Evolutionary conservation across 495 filamentous ascomycete species (phyloP).

Genomic region (Xylaria acuta): DNA sequence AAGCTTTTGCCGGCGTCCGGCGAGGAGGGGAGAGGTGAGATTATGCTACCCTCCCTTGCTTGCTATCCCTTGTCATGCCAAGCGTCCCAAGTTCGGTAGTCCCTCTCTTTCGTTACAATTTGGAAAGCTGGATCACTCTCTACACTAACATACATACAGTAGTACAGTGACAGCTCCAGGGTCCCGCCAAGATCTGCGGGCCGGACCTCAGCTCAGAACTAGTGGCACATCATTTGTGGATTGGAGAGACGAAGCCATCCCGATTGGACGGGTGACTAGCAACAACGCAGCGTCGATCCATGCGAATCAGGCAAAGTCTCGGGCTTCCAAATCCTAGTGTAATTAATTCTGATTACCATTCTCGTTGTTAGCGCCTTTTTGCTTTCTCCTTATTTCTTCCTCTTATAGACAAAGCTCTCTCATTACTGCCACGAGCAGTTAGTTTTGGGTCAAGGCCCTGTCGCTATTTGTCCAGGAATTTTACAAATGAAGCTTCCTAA

Average conservation of each 20-base stretch:
- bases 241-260: neutral
- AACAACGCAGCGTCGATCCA: neutral
- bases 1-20: neutral
- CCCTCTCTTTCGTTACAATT: neutral
- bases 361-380: neutral
- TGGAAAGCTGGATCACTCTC: neutral
- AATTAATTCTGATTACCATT: constrained; percentile 2
- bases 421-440: neutral
- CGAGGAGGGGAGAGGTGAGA: neutral
- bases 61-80: constrained; percentile 9
- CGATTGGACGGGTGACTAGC: constrained; percentile 4
- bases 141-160: neutral
- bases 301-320: constrained; percentile 4
- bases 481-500: constrained; percentile 10
- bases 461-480: neutral
- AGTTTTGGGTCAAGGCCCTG: neutral
- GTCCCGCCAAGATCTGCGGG: constrained; percentile 19
- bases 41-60: neutral
- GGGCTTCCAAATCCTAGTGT: neutral
- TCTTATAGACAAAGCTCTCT: neutral
- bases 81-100: neutral
- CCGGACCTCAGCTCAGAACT: constrained; percentile 18
- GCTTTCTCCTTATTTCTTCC: constrained; percentile 6
- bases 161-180: neutral
- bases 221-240: constrained; percentile 24